Conservation (phyloP, 164 flowering plant genomes). For the Paratinospora sagittata region DNA sequence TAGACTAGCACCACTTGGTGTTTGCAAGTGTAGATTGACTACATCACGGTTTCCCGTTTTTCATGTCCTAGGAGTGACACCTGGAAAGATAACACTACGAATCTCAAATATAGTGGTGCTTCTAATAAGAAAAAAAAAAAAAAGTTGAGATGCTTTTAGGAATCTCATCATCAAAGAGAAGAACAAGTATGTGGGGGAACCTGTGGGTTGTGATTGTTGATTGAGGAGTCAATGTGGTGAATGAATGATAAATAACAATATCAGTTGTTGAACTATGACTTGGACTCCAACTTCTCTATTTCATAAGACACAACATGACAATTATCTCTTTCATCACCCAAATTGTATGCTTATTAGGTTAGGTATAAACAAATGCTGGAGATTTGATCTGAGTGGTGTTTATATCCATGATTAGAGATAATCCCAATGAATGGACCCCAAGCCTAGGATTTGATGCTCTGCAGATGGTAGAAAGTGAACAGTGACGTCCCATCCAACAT, state of each 20-base stretch:
- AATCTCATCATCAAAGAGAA: constrained; percentile 46
- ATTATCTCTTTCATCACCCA: constrained; percentile 9
- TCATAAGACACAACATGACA: constrained; percentile 20
- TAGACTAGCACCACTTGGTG: neutral
- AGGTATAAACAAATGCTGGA: neutral
- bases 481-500: too few relatives aligned
- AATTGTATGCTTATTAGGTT: neutral
- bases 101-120: constrained; percentile 32
- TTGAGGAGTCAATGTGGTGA: constrained; percentile 20
- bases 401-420: constrained; percentile 1
- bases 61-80: constrained; percentile 10
- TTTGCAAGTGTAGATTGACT: constrained; percentile 13
- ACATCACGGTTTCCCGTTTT: constrained; percentile 15
- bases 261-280: constrained; percentile 55
- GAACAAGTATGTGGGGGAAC: constrained; percentile 51
- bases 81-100: constrained; percentile 25
- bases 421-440: neutral
- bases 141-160: constrained; percentile 23
- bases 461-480: neutral
- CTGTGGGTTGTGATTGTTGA: constrained; percentile 31
- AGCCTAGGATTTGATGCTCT: neutral
- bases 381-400: neutral
- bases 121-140: constrained; percentile 9
- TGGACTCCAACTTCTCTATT: constrained; percentile 46
- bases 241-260: constrained; percentile 20